Percentiles rank a stretch among this genome's conserved stretches.
Evolutionary conservation across 305 asterid genomes (phyloP).

Genomic region (Fraxinus platypoda): DNA sequence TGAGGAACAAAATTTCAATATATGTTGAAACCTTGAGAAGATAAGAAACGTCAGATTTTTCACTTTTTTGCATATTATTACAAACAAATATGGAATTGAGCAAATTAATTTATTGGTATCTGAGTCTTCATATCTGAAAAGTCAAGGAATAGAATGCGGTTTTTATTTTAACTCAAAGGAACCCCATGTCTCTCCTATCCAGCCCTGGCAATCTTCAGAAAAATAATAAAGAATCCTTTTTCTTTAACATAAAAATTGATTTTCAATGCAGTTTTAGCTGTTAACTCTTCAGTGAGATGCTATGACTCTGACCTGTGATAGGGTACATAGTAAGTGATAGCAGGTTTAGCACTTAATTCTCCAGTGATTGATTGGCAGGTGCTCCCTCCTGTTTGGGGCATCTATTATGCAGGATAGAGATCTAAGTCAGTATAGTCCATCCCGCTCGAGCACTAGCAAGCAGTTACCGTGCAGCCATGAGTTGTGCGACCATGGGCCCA

Average conservation of each 20-base stretch:
- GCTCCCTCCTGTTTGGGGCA: constrained; percentile 78
- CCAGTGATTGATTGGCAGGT: constrained; percentile 80
- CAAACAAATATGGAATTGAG: background rate
- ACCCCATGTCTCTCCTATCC: background rate
- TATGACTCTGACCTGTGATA: constrained; percentile 9
- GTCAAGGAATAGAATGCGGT: background rate
- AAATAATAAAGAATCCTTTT: background rate
- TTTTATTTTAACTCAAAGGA: background rate
- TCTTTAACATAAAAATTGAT: background rate
- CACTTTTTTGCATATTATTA: background rate
- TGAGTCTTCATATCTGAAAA: background rate
- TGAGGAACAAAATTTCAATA: background rate
- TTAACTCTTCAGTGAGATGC: background rate
- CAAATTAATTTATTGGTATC: background rate
- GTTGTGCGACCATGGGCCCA: constrained; percentile 53
- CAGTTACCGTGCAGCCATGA: constrained; percentile 67
- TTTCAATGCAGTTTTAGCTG: background rate
- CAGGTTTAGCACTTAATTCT: constrained; percentile 67
- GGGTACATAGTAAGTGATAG: constrained; percentile 25
- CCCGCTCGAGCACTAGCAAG: constrained; percentile 70
- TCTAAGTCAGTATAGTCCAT: constrained; percentile 65
- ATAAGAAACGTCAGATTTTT: background rate
- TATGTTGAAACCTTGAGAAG: background rate
- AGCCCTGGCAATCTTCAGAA: background rate
- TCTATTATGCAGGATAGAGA: constrained; percentile 87